These are phyloP conservation scores for Phytopythium sindhum DNA, from an alignment of 352 stramenopile genomes.

Conservation along the genomic window DNA sequence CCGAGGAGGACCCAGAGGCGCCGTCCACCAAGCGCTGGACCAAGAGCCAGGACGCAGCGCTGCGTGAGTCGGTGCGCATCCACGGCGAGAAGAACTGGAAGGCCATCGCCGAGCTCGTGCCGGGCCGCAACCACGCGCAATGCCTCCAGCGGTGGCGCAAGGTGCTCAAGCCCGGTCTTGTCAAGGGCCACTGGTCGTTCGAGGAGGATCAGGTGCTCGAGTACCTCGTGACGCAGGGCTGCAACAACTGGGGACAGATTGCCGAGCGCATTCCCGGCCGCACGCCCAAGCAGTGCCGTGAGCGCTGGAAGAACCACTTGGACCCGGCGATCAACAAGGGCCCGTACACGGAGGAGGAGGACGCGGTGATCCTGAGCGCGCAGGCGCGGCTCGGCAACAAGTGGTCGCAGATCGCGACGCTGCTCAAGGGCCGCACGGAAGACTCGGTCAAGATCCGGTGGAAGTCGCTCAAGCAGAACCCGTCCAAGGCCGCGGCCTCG, in stretches of 20 bases:
- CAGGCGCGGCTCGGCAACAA: conserved; percentile 93
- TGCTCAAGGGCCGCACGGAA: conserved; percentile 88
- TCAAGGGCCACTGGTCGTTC: conserved; percentile 95
- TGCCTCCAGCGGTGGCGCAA: conserved; percentile 90
- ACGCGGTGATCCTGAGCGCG: conserved; percentile 89
- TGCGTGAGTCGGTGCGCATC: conserved; percentile 78
- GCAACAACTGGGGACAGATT: conserved; percentile 94
- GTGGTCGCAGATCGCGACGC: conserved; percentile 95
- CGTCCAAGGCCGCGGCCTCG: conserved; percentile 66
- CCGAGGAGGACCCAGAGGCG: conserved; percentile 57
- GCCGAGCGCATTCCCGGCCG: conserved; percentile 90
- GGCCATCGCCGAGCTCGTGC: conserved; percentile 80
- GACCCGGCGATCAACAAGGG: conserved; percentile 92
- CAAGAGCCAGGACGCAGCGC: conserved; percentile 78
- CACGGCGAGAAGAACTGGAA: conserved; percentile 90
- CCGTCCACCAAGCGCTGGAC: conserved; percentile 87
- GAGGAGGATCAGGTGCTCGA: conserved; percentile 94
- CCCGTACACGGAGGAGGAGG: conserved; percentile 94
- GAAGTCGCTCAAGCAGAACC: conserved; percentile 88
- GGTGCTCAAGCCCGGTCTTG: conserved; percentile 92
- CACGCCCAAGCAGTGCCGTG: conserved; percentile 90
- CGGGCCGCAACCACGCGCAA: conserved; percentile 83
- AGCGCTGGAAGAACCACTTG: conserved; percentile 90
- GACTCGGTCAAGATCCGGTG: conserved; percentile 95
- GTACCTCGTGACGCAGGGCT: conserved; percentile 82